phyloP scores from a whole-genome alignment of 2,329 filamentous ascomycete genomes.

The Talaromyces rugulosus region DNA sequence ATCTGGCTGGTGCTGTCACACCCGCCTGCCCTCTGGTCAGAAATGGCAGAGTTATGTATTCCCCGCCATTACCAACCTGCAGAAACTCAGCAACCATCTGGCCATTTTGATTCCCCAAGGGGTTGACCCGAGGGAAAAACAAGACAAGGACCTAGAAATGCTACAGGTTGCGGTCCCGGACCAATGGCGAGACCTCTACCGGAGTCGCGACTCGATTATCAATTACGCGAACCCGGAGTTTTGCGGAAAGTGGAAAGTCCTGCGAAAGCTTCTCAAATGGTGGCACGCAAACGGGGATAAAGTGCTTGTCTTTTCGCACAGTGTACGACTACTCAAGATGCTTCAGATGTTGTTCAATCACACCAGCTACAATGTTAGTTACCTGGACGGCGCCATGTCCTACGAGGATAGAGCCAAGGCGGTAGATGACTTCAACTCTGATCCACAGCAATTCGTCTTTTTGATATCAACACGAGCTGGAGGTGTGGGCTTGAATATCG shows the following conservation, averaged over 20 bases:
- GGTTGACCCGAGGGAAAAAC: constrained; percentile 65
- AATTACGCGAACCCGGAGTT: constrained; percentile 83
- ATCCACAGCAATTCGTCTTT: constrained; percentile 86
- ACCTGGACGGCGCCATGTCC: constrained; percentile 77
- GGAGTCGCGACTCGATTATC: constrained; percentile 70
- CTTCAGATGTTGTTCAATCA: constrained; percentile 80
- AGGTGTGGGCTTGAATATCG: constrained; percentile 92
- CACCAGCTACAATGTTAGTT: constrained; percentile 86
- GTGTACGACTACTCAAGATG: constrained; percentile 77
- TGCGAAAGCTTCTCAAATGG: constrained; percentile 79
- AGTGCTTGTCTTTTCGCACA: constrained; percentile 92
- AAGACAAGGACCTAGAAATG: constrained; percentile 69
- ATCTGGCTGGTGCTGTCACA: constrained; percentile 76
- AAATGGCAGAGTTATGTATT: constrained; percentile 78
- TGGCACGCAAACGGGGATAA: constrained; percentile 92
- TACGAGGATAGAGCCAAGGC: constrained; percentile 77
- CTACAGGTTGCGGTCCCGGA: constrained; percentile 72
- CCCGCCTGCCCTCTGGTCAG: constrained; percentile 55
- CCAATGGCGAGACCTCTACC: constrained; percentile 69
- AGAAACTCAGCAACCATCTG: constrained; percentile 91
- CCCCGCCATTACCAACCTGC: constrained; percentile 73
- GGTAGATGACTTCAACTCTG: constrained; percentile 88
- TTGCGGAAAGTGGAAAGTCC: constrained; percentile 93
- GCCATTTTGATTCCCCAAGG: constrained; percentile 72
- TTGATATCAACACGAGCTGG: constrained; percentile 92